Conservation (phyloP, 2,329 filamentous ascomycete species). For the Aspergillus pseudotamarii region DNA sequence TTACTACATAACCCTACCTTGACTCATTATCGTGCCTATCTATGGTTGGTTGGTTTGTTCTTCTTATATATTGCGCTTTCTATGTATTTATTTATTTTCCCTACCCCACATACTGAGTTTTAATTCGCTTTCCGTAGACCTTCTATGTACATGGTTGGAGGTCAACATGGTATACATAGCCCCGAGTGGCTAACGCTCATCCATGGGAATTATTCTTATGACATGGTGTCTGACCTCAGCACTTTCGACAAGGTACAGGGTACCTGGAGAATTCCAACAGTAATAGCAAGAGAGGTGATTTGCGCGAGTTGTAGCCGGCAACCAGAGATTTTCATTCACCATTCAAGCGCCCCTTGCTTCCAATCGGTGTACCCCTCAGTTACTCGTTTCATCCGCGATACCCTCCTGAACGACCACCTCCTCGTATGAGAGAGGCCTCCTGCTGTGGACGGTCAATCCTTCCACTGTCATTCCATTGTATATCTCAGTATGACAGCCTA, state of each 20-base stretch:
- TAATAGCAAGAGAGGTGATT: not conserved
- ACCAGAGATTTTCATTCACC: not conserved
- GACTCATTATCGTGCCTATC: not conserved
- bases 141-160: not conserved
- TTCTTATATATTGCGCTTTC: not conserved
- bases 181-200: not conserved
- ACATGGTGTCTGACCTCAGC: not conserved
- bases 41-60: not conserved
- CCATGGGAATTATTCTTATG: not conserved
- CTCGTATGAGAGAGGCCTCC: not conserved
- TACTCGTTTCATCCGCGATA: constrained; percentile 19
- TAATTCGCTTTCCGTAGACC: no score
- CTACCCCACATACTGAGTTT: not conserved
- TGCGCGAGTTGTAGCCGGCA: not conserved
- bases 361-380: constrained; percentile 13
- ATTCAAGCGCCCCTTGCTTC: constrained; percentile 17
- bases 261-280: not conserved
- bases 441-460: not conserved
- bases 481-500: not conserved
- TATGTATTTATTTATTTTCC: not conserved
- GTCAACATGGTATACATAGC: not conserved
- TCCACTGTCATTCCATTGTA: not conserved
- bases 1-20: not conserved
- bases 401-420: not conserved
- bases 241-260: not conserved